Evolutionary conservation across 2,329 filamentous ascomycete genomes (phyloP), one percentile per base, ranked within the genome.

Genomic region (Microsporum ferrugineum): DNA sequence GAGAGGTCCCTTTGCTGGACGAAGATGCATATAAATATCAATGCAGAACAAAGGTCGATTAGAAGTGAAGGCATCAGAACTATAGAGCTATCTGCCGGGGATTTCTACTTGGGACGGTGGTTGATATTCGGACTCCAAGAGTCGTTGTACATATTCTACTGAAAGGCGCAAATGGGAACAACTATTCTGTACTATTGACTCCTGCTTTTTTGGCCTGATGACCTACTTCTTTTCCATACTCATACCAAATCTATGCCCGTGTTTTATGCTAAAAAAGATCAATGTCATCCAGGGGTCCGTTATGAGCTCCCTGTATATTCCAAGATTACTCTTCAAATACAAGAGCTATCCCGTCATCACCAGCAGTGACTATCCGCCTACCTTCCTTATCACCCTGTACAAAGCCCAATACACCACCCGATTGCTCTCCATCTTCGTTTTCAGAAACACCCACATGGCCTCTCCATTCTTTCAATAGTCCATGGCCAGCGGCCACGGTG

Each of bases 381-480:
- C 89, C 89, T 38, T 39, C 61, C 71, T 86, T 81, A 5, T 86
- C 85, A 1, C 79, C 80, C 74, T 96, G 91, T 59, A 95, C 91
- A 71, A 97, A 99, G 0, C 88, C 91, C 67, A 97, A 76, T 6
- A 97, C 87, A 59, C 92, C 92, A 38, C 91, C 92, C 6, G 27
- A 90, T 89, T 10, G 90, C 88, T 70, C 89, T 84, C 34, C 91
- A 86, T 67, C 89, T 74, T 72, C 70, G 41, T 72, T 75, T 63
- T 76, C 75, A 1, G 68, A 67, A 27, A 73, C 64, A 23, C 70
- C 72, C 62, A 74, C 61, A 72, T 99, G 94, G 0, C 94, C 94
- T 73, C 82, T 90, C 91, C 91, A 97, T 75, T 96, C 91, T 65
- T 86, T 87, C 29, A 89, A 77, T 59, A 95, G 76, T 0, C 89